Percentiles rank a stretch among this genome's conserved stretches.
Evolutionary conservation across 2,329 filamentous ascomycete genomes (phyloP).

Genomic region (Ramichloridium luteum): DNA sequence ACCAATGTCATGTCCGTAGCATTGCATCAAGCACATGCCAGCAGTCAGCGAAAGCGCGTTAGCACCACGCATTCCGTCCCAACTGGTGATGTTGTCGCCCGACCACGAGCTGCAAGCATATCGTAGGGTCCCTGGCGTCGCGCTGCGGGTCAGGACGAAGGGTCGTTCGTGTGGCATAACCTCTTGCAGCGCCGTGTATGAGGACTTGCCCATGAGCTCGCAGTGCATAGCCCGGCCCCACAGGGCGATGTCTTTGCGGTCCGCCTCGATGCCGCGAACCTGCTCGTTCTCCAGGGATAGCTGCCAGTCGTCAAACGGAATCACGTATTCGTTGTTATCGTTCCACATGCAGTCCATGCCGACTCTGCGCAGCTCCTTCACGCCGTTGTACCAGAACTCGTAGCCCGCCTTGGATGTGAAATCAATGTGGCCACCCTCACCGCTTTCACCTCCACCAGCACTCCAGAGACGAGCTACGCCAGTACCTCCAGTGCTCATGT

Average conservation of each 20-base stretch:
- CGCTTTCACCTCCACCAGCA: slow-evolving; percentile 57
- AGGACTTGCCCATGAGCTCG: slow-evolving; percentile 59
- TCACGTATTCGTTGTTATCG: slow-evolving; percentile 65
- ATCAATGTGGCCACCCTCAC: slow-evolving; percentile 59
- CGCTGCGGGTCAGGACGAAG: slow-evolving; percentile 58
- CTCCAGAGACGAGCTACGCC: slow-evolving; percentile 58
- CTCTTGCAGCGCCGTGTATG: slow-evolving; percentile 53
- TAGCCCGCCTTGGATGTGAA: slow-evolving; percentile 57
- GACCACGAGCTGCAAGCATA: slow-evolving; percentile 64
- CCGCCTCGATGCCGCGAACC: slow-evolving; percentile 24
- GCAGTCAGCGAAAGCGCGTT: slow-evolving; percentile 58
- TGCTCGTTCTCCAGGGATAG: slow-evolving; percentile 41
- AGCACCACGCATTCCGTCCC: slow-evolving; percentile 59
- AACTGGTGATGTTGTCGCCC: slow-evolving; percentile 63
- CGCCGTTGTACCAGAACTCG: slow-evolving; percentile 60
- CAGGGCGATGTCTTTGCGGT: slow-evolving; percentile 45
- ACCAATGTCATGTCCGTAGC: slow-evolving; percentile 58
- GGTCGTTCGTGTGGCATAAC: slow-evolving; percentile 48
- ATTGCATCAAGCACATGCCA: slow-evolving; percentile 54
- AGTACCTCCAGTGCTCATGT: slow-evolving; percentile 36
- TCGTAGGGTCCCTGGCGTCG: slow-evolving; percentile 56
- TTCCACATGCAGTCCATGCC: slow-evolving; percentile 70
- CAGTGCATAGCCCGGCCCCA: slow-evolving; percentile 61
- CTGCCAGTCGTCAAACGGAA: slow-evolving; percentile 54
- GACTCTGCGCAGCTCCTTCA: slow-evolving; percentile 46